Conservation (phyloP, 805 yeast genomes). For the Peterozyma xylosa region DNA sequence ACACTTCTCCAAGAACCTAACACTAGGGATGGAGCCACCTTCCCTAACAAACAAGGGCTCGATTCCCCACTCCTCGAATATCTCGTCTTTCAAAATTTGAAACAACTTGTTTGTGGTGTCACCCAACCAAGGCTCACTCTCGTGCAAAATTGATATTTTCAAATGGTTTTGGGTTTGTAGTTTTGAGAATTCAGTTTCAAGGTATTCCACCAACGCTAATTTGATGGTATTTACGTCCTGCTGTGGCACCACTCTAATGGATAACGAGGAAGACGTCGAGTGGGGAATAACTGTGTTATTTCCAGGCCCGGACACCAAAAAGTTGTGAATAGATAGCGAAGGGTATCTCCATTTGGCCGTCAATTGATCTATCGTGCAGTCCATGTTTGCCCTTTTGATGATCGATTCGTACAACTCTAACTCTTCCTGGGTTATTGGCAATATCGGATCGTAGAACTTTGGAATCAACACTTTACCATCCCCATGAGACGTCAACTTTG, state of each 20-base stretch:
- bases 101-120: constrained; percentile 74
- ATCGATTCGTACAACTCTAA: constrained; percentile 55
- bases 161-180: constrained; percentile 58
- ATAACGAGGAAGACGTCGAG: constrained; percentile 64
- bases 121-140: constrained; percentile 96
- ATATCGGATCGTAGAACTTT: constrained; percentile 62
- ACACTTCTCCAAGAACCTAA: constrained; percentile 73
- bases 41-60: constrained; percentile 87
- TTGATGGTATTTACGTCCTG: constrained; percentile 64
- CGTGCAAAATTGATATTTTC: constrained; percentile 57
- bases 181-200: constrained; percentile 38
- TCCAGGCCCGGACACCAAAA: constrained; percentile 84
- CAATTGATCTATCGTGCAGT: constrained; percentile 36
- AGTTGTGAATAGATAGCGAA: constrained; percentile 77
- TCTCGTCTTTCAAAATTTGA: constrained; percentile 52
- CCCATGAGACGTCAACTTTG: constrained; percentile 48
- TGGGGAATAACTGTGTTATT: constrained; percentile 88
- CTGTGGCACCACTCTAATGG: constrained; percentile 84
- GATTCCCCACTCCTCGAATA: constrained; percentile 64
- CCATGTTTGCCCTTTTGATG: constrained; percentile 24
- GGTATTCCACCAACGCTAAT: constrained; percentile 33
- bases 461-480: constrained; percentile 56
- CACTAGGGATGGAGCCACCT: constrained; percentile 94
- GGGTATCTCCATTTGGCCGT: constrained; percentile 87
- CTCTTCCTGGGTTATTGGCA: constrained; percentile 52